These are phyloP conservation scores for Diplodia mutila DNA, from an alignment of 2,329 filamentous ascomycete species.

Conservation along the genomic window DNA sequence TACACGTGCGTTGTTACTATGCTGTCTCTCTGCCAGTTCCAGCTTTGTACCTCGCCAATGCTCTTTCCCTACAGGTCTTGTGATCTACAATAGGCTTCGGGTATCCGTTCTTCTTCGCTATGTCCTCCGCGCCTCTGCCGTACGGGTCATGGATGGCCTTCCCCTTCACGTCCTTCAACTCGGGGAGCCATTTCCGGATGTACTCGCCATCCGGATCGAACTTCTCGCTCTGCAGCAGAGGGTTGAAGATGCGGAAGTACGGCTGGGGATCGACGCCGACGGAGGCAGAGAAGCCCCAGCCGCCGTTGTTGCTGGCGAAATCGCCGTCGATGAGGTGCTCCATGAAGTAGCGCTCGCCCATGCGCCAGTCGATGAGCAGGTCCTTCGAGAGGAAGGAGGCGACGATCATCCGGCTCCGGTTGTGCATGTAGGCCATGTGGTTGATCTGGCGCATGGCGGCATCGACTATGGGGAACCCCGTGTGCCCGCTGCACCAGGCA, in stretches of 20 bases:
- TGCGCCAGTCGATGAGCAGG: constrained; percentile 79
- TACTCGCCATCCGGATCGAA: constrained; percentile 80
- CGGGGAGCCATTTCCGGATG: constrained; percentile 80
- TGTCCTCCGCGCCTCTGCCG: constrained; percentile 60
- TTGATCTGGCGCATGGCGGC: constrained; percentile 81
- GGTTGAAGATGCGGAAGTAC: constrained; percentile 91
- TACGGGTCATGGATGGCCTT: constrained; percentile 84
- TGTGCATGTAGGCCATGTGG: constrained; percentile 77
- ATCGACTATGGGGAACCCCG: constrained; percentile 82
- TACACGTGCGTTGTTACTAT: constrained; percentile 1
- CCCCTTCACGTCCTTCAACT: constrained; percentile 66
- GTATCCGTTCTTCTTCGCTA: constrained; percentile 71
- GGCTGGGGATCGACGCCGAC: constrained; percentile 84
- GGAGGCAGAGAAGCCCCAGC: constrained; percentile 68
- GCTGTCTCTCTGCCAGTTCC: constrained; percentile 59
- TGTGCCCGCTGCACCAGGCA: constrained; percentile 74
- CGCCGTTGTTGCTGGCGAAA: constrained; percentile 76
- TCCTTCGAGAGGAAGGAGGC: constrained; percentile 82
- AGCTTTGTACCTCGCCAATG: constrained; percentile 71
- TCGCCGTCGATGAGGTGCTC: constrained; percentile 77
- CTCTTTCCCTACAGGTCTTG: constrained; percentile 67
- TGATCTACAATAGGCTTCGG: constrained; percentile 77
- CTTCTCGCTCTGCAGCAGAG: constrained; percentile 80
- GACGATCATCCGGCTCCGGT: constrained; percentile 81
- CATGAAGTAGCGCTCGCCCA: constrained; percentile 84